These are phyloP conservation scores for Taxillus chinensis DNA, from an alignment of 164 flowering plant species.

Conservation along the genomic window DNA sequence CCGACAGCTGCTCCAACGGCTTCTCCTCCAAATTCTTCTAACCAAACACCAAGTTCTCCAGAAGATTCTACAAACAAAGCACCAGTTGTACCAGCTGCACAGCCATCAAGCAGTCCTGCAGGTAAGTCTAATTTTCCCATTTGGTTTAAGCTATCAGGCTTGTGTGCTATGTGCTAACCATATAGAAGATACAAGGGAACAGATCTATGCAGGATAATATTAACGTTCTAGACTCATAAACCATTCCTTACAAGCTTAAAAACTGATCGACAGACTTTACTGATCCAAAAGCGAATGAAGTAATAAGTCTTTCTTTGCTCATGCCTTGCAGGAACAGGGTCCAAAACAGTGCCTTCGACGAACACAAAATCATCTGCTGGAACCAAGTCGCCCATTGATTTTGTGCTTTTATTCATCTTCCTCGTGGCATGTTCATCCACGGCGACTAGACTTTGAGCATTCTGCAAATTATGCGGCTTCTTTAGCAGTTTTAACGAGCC, in stretches of 20 bases:
- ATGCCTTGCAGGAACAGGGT: neutral
- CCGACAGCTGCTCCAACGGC: slow-evolving; percentile 1
- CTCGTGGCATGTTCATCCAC: neutral
- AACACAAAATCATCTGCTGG: slow-evolving; percentile 10
- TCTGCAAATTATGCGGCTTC: neutral
- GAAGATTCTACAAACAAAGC: slow-evolving; percentile 7
- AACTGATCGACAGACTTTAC: neutral
- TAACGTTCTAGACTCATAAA: no score
- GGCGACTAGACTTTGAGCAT: slow-evolving; percentile 2
- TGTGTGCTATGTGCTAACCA: no score
- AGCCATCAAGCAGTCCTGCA: slow-evolving; percentile 17
- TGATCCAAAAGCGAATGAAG: neutral
- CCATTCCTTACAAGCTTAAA: no score
- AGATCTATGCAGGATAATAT: no score
- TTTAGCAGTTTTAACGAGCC: neutral
- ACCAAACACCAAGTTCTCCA: slow-evolving; percentile 12
- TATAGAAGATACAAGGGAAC: no score
- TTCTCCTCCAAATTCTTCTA: slow-evolving; percentile 8
- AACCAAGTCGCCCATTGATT: slow-evolving; percentile 1
- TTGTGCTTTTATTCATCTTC: slow-evolving; percentile 3
- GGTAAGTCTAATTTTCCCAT: neutral
- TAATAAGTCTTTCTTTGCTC: neutral
- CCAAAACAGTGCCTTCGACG: slow-evolving; percentile 17
- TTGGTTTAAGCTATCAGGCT: neutral
- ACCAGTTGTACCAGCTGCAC: slow-evolving; percentile 7